These are phyloP conservation scores for Galerina marginata DNA, from an alignment of 768 basidiomycete species.

Conservation along the genomic window DNA sequence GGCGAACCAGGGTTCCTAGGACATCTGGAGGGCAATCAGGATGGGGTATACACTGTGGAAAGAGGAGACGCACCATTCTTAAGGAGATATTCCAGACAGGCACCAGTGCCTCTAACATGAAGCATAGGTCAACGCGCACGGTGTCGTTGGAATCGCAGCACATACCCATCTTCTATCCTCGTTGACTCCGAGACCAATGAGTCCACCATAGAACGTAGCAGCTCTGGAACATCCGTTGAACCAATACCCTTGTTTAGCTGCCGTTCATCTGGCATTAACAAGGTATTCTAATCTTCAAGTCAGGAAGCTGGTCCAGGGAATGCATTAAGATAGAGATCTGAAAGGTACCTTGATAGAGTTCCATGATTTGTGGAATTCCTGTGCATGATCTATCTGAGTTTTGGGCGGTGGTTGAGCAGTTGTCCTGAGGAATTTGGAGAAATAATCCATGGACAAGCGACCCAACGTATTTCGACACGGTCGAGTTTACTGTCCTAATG, in stretches of 20 bases:
- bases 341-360: slow-evolving; percentile 65
- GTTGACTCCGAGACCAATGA: slow-evolving; percentile 86
- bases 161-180: slow-evolving; percentile 86
- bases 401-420: slow-evolving; percentile 51
- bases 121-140: slow-evolving; percentile 10
- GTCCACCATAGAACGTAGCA: slow-evolving; percentile 83
- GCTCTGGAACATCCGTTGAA: slow-evolving; percentile 79
- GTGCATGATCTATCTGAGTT: slow-evolving; percentile 64
- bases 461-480: background rate
- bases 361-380: slow-evolving; percentile 82
- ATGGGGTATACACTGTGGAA: background rate
- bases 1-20: slow-evolving; percentile 80
- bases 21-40: slow-evolving; percentile 58
- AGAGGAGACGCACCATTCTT: slow-evolving; percentile 70
- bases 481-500: background rate
- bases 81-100: slow-evolving; percentile 88
- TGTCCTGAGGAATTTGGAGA: slow-evolving; percentile 76
- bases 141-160: slow-evolving; percentile 20
- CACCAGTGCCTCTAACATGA: slow-evolving; percentile 76
- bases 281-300: slow-evolving; percentile 61
- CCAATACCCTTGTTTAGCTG: slow-evolving; percentile 82
- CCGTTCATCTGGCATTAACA: slow-evolving; percentile 88
- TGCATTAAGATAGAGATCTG: background rate
- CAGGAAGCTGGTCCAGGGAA: background rate
- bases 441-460: slow-evolving; percentile 71